Evolutionary conservation across 352 stramenopile genomes (phyloP).

Genomic region (Globisporangium spinosum): DNA sequence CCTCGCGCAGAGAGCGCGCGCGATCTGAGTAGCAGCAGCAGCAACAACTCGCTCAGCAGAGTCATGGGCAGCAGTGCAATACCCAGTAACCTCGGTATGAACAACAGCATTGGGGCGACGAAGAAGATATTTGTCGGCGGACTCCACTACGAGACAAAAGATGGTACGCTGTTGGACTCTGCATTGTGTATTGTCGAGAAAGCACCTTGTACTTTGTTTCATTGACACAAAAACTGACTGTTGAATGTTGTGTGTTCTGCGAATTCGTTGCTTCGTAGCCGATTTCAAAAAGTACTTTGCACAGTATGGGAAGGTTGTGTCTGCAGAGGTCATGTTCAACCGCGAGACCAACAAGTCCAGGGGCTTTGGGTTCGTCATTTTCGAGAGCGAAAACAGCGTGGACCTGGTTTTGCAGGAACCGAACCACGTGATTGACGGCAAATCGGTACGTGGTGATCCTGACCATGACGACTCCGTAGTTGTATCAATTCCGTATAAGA

Average conservation of each 20-base stretch:
- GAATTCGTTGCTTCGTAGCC: conserved; percentile 25
- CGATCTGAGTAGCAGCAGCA: conserved; percentile 44
- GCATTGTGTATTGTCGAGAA: background rate
- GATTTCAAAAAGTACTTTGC: conserved; percentile 92
- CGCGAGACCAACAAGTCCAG: conserved; percentile 93
- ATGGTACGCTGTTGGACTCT: conserved; percentile 52
- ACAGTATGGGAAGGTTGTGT: conserved; percentile 91
- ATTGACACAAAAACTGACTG: background rate
- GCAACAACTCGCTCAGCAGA: conserved; percentile 47
- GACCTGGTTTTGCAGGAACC: conserved; percentile 84
- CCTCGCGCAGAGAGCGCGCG: conserved; percentile 81
- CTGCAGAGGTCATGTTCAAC: conserved; percentile 94
- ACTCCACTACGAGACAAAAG: conserved; percentile 92
- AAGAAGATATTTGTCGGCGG: conserved; percentile 93
- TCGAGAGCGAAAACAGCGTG: conserved; percentile 86
- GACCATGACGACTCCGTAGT: background rate
- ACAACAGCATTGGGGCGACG: conserved; percentile 57
- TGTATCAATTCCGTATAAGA: background rate
- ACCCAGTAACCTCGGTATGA: conserved; percentile 40
- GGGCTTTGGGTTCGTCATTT: conserved; percentile 93
- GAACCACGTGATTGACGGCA: conserved; percentile 90
- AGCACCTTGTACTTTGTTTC: background rate
- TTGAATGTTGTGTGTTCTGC: background rate
- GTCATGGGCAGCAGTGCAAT: conserved; percentile 47
- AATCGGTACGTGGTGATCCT: conserved; percentile 47